Percentiles rank a stretch among this genome's conserved stretches.
Conservation (phyloP, 352 stramenopile species). For the Globisporangium megalacanthum region DNA sequence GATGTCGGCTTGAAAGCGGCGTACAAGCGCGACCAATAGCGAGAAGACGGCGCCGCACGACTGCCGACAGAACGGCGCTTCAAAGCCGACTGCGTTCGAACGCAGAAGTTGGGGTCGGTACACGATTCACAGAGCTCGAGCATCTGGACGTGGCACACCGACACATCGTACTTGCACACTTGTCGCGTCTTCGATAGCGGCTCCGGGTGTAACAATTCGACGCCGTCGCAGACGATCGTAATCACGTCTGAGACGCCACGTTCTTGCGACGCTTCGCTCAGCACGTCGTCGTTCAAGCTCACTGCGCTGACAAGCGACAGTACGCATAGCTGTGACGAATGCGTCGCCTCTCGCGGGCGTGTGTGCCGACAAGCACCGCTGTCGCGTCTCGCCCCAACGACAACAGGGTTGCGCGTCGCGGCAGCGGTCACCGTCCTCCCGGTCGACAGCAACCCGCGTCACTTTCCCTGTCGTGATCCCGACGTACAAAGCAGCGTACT, state of each 20-base stretch:
- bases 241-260: conserved; percentile 50
- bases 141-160: conserved; percentile 57
- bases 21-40: conserved; percentile 44
- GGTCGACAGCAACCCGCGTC: conserved; percentile 38
- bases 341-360: conserved; percentile 61
- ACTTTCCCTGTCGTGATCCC: conserved; percentile 69
- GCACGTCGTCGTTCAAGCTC: conserved; percentile 72
- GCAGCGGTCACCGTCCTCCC: conserved; percentile 5
- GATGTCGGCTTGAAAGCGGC: conserved; percentile 19
- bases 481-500: conserved; percentile 81
- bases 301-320: conserved; percentile 44
- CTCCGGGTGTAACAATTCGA: conserved; percentile 69
- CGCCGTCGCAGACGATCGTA: conserved; percentile 65
- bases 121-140: conserved; percentile 68
- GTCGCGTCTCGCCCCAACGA: conserved; percentile 58
- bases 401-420: conserved; percentile 28
- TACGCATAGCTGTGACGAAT: conserved; percentile 61
- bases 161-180: conserved; percentile 52
- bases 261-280: conserved; percentile 51
- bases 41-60: conserved; percentile 48
- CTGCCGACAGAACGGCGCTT: conserved; percentile 75
- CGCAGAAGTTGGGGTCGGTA: conserved; percentile 68
- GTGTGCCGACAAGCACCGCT: conserved; percentile 76
- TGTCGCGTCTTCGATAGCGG: conserved; percentile 27
- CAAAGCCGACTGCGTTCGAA: conserved; percentile 31